These are phyloP conservation scores for Talaromyces sp. DNA, from an alignment of 2,329 filamentous ascomycete genomes.

Conservation along the genomic window DNA sequence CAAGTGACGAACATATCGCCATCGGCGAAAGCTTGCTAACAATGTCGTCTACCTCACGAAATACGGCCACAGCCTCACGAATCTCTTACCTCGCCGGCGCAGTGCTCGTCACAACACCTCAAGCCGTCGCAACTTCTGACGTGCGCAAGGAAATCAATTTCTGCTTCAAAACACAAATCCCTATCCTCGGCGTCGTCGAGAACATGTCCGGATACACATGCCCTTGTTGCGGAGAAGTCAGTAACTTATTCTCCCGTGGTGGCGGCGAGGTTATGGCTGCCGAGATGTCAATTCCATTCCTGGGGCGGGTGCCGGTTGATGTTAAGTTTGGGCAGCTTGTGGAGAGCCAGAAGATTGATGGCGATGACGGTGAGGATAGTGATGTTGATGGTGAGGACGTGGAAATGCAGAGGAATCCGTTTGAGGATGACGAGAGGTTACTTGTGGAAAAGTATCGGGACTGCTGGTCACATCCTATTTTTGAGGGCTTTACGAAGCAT, in stretches of 20 bases:
- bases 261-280: slow-evolving; percentile 85
- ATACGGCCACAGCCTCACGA: slow-evolving; percentile 19
- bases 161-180: slow-evolving; percentile 76
- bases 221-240: slow-evolving; percentile 72
- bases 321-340: slow-evolving; percentile 85
- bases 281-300: slow-evolving; percentile 77
- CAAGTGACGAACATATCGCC: slow-evolving; percentile 91
- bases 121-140: slow-evolving; percentile 88
- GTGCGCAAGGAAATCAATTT: slow-evolving; percentile 95
- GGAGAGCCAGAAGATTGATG: slow-evolving; percentile 53
- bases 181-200: slow-evolving; percentile 84
- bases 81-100: slow-evolving; percentile 73
- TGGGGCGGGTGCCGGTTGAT: slow-evolving; percentile 88
- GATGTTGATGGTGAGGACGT: slow-evolving; percentile 15
- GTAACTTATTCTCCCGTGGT: slow-evolving; percentile 87
- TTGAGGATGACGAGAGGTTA: slow-evolving; percentile 28
- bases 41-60: slow-evolving; percentile 31
- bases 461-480: slow-evolving; percentile 42
- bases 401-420: slow-evolving; percentile 3
- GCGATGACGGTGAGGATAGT: slow-evolving; percentile 27
- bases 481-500: slow-evolving; percentile 40
- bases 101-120: slow-evolving; percentile 92
- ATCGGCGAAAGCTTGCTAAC: slow-evolving; percentile 78
- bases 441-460: slow-evolving; percentile 44
- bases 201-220: slow-evolving; percentile 70